Base-by-base conservation (phyloP, 1,139 yeast genomes). In the Taphrina flavorubra region DNA sequence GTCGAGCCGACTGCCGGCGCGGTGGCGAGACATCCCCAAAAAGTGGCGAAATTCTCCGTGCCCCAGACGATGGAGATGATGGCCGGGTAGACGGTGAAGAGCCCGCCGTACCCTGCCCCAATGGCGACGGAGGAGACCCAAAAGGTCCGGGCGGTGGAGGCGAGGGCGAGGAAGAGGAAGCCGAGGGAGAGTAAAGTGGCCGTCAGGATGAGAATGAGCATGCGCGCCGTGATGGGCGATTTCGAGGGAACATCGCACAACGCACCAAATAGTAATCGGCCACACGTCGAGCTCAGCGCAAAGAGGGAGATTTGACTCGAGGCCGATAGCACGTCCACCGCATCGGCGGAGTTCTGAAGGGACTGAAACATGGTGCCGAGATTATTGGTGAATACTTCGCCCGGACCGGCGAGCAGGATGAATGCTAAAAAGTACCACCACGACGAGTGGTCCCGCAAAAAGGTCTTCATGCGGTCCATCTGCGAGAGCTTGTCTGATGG, bases 1-100 rank as follows among this genome's bases (percentile, higher is more conserved):
- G 90, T 82, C 0, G 96, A 83, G 0, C 97, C 97, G 1, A 91
- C 73, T 0, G 98, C 97, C 0, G 98, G 97, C 0, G 97, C 97
- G 44, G 90, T 82, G 85, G 92, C 87, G 75, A 91, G 89, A 40
- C 90, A 81, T 1, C 98, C 98, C 92, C 97, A 94, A 0, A 95
- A 89, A 1, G 97, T 89, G 0, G 98, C 98, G 76, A 94, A 86
- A 65, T 90, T 84, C 69, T 89, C 92, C 47, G 90, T 85, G 0
- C 98, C 97, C 97, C 97, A 94, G 0, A 89, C 84, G 2, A 87
- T 82, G 0, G 96, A 88, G 2, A 90, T 87, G 8, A 92, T 81
- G 0, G 96, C 88, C 6, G 99, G 98, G 73, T 86, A 89, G 7
- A 90, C 80, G 0, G 97, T 91, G 79, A 92, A 94, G 1, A 90